Conservation (phyloP, 73 alveolate genomes). For the Paramecium sexaurelia region DNA sequence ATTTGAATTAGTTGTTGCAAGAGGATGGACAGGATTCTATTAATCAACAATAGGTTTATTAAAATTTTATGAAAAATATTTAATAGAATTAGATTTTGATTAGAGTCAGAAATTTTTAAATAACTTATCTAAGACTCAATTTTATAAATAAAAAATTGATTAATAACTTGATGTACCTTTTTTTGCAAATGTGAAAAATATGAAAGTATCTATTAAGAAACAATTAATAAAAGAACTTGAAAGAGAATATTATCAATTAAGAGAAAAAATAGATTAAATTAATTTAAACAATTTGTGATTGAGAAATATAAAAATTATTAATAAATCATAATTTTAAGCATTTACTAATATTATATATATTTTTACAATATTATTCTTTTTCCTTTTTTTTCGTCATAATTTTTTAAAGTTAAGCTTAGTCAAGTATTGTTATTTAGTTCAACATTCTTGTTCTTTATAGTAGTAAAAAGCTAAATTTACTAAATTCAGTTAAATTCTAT, state of each 20-base stretch:
- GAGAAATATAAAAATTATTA: not conserved
- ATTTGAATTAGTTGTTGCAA: slow-evolving; percentile 35
- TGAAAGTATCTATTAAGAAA: not conserved
- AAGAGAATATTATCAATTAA: not conserved
- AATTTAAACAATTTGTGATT: not conserved
- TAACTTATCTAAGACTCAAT: not conserved
- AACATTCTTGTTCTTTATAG: not conserved
- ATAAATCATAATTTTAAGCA: not conserved
- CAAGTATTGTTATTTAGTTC: not conserved
- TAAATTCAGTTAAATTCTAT: not conserved
- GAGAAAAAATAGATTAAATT: slow-evolving; percentile 12
- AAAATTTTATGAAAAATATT: not conserved
- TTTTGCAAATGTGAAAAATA: not conserved
- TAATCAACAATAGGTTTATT: not conserved
- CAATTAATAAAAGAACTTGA: not conserved
- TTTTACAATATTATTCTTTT: not conserved
- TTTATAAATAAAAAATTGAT: not conserved
- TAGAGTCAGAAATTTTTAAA: slow-evolving; percentile 25
- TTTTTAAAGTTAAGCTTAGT: not conserved
- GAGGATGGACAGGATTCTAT: slow-evolving; percentile 55
- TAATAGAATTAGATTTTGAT: slow-evolving; percentile 25
- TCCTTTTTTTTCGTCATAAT: not conserved
- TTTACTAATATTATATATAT: not conserved
- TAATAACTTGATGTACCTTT: not conserved
- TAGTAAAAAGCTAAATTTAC: not conserved